phyloP scores from a whole-genome alignment of 2,329 filamentous ascomycete genomes.

The Aspergillus persii region DNA sequence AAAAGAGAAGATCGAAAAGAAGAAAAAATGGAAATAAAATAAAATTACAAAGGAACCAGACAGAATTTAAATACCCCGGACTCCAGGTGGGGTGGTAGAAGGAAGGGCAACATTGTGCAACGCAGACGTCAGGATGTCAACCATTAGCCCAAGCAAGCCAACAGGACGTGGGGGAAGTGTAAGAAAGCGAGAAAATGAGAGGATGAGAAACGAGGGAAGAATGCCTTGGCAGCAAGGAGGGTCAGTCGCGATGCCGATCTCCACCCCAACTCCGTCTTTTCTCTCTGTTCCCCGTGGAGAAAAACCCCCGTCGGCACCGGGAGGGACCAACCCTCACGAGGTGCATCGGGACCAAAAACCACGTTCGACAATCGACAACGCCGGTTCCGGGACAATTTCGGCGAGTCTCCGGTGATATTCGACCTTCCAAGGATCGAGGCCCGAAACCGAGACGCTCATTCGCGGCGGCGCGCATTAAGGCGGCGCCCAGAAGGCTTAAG shows the following conservation, averaged over 20 bases:
- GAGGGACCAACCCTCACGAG: neutral
- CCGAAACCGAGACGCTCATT: neutral
- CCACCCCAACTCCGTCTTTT: neutral
- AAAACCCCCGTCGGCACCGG: neutral
- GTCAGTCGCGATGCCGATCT: neutral
- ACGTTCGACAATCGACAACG: neutral
- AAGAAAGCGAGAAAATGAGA: neutral
- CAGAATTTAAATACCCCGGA: neutral
- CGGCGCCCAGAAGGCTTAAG: neutral
- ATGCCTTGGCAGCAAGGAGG: neutral
- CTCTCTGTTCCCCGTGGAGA: neutral
- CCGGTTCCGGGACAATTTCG: conserved; percentile 10
- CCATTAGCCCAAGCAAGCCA: neutral
- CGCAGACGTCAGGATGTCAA: neutral
- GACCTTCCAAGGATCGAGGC: neutral
- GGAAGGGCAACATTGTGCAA: neutral
- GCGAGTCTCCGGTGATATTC: conserved; percentile 7
- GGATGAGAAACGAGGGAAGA: neutral
- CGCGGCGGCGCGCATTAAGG: neutral
- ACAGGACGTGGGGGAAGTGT: neutral
- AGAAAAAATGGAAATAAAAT: neutral
- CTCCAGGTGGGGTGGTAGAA: neutral
- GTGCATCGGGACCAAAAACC: neutral
- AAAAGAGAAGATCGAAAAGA: neutral
- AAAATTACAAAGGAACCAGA: too few relatives aligned